A percentile compares a stretch with the other conserved stretches of the same genome.
Conservation (phyloP, 208 protist genomes). For the Trypanosoma mega region DNA sequence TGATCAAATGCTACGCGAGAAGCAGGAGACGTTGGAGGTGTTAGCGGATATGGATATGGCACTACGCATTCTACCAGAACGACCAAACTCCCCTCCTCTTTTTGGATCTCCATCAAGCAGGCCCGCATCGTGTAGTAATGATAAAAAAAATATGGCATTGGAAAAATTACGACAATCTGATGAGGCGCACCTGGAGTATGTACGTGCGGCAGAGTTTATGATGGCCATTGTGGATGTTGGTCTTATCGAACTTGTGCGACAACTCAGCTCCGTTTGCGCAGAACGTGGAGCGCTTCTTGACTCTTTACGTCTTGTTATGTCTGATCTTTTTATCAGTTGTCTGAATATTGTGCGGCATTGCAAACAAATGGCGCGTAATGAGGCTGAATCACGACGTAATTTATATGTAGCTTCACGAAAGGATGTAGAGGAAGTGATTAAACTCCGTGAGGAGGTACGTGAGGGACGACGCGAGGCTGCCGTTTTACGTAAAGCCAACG, state of each 20-base stretch:
- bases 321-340: constrained; percentile 59
- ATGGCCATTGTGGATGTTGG: constrained; percentile 71
- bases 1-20: constrained; percentile 72
- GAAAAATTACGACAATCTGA: constrained; percentile 41
- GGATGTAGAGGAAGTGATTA: constrained; percentile 23
- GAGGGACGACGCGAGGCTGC: constrained; percentile 22
- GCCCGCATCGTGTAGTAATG: neutral
- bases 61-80: constrained; percentile 47
- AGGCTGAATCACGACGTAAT: constrained; percentile 31
- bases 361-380: constrained; percentile 54
- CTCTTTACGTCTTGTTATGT: constrained; percentile 59
- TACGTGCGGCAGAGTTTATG: constrained; percentile 48
- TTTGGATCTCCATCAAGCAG: too few relatives aligned
- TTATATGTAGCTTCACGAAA: constrained; percentile 20
- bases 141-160: too few relatives aligned
- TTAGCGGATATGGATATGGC: constrained; percentile 62
- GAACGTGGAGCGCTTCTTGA: constrained; percentile 86
- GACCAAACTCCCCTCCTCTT: neutral
- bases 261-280: constrained; percentile 54
- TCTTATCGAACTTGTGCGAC: constrained; percentile 75
- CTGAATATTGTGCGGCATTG: constrained; percentile 60
- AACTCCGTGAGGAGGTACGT: constrained; percentile 30
- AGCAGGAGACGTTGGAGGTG: constrained; percentile 44
- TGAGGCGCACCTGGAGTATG: constrained; percentile 55
- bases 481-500: constrained; percentile 25